Percentiles rank a stretch among this genome's conserved stretches.
Conservation (phyloP, 495 filamentous ascomycete species). For the Chaetomidium leptoderma region DNA sequence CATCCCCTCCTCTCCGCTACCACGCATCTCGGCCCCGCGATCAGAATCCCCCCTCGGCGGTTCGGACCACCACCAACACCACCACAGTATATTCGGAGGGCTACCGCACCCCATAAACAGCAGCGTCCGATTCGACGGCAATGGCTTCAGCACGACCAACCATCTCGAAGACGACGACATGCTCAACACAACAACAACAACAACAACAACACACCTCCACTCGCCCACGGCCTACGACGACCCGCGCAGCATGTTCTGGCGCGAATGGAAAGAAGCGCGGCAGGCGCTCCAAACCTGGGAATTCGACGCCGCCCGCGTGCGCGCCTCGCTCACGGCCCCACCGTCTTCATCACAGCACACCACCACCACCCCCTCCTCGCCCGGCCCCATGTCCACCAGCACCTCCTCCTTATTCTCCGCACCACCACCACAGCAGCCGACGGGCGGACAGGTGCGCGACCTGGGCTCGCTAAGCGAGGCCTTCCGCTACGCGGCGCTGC, state of each 20-base stretch:
- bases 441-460: slow-evolving; percentile 48
- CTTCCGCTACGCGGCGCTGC: slow-evolving; percentile 81
- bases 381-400: not conserved
- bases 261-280: slow-evolving; percentile 78
- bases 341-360: slow-evolving; percentile 1
- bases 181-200: slow-evolving; percentile 22
- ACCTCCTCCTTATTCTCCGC: slow-evolving; percentile 20
- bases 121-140: slow-evolving; percentile 54
- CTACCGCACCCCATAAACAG: slow-evolving; percentile 25
- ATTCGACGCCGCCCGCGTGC: slow-evolving; percentile 54
- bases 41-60: slow-evolving; percentile 35
- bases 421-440: slow-evolving; percentile 32
- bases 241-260: slow-evolving; percentile 66
- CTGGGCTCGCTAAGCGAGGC: slow-evolving; percentile 70
- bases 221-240: slow-evolving; percentile 45
- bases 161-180: slow-evolving; percentile 47
- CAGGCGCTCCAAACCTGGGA: slow-evolving; percentile 76
- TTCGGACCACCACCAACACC: slow-evolving; percentile 13
- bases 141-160: slow-evolving; percentile 51
- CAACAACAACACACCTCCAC: slow-evolving; percentile 29
- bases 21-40: slow-evolving; percentile 18
- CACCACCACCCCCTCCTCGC: slow-evolving; percentile 1
- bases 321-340: slow-evolving; percentile 40
- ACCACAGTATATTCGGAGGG: slow-evolving; percentile 23
- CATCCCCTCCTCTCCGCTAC: slow-evolving; percentile 27